Base-by-base conservation (phyloP, 805 yeast genomes). In the Candida andamanensis region DNA sequence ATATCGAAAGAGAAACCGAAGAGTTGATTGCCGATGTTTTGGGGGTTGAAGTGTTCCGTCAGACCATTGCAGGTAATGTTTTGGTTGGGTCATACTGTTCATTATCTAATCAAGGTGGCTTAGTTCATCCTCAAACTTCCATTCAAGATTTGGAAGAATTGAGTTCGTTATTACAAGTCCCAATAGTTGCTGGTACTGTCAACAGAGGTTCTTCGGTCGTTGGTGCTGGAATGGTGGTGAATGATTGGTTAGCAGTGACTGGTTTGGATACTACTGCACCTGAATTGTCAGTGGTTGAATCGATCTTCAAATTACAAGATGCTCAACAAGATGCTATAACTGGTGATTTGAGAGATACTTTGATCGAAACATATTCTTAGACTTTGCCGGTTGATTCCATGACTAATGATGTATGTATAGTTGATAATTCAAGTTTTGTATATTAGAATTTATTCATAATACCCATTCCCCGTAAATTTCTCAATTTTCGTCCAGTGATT, bases 241-340 rank as follows among this genome's bases (percentile, higher is more conserved):
- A 92, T 58, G 99, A 92, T 67, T 92, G 97, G 94, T 69, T 90
- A 46, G 94, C 97, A 18, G 97, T 94, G 26, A 73, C 95, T 29
- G 99, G 99, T 45, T 73, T 85, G 48, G 97, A 92, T 65, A 92
- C 98, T 37, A 89, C 99, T 44, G 97, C 98, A 29, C 97, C 98
- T 30, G 99, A 92, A 65, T 72, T 92, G 54, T 86, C 95, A 49
- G 98, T 92, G 39, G 76, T 92, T 46, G 98, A 94, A 69, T 82
- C 95, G 57, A 94, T 92, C 48, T 94, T 90, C 78, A 81, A 86
- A 66, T 71, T 85, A 49, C 94, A 86, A 60, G 95, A 85, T 52
- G 90, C 87, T 41, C 85, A 82, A 56, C 95, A 95, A 42, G 92
- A 84, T 42, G 71, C 89, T 36, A 85, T 85, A 42, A 72, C 86